Evolutionary conservation across 495 filamentous ascomycete species (phyloP).

Genomic region (Jackrogersella multiformis): DNA sequence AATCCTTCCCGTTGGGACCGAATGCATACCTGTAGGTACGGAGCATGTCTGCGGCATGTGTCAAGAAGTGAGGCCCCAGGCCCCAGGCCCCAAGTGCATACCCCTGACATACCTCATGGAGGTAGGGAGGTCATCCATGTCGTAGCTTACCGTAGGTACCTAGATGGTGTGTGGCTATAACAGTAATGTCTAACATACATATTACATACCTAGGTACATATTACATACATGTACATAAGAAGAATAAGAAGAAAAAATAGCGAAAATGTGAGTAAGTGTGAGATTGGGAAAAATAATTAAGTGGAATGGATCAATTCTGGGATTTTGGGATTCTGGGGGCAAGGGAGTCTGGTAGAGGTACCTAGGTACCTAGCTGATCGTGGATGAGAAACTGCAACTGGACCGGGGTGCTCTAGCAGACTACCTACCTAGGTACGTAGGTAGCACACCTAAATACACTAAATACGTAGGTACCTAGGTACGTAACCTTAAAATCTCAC

Average conservation of each 20-base stretch:
- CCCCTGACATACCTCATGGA: constrained; percentile 22
- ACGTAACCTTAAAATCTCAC: constrained; percentile 31
- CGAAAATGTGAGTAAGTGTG: constrained; percentile 3
- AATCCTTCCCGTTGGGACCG: constrained; percentile 37
- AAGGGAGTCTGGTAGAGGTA: constrained; percentile 5
- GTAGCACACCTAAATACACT: background rate
- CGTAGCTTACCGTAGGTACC: no score
- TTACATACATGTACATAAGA: background rate
- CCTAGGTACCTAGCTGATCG: background rate
- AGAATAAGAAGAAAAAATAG: background rate
- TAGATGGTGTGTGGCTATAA: constrained; percentile 39
- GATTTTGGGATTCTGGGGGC: constrained; percentile 20
- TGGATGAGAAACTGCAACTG: no score
- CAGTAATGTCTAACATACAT: constrained; percentile 5
- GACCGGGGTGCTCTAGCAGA: no score
- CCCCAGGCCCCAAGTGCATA: background rate
- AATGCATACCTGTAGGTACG: constrained; percentile 36
- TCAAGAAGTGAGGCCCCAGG: constrained; percentile 18
- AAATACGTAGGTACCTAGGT: no score
- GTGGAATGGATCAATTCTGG: background rate
- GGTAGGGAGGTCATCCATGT: background rate
- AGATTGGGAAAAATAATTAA: background rate
- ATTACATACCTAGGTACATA: no score
- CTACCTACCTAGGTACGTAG: background rate
- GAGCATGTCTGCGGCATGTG: constrained; percentile 26